Evolutionary conservation across 352 stramenopile genomes (phyloP), one percentile per base, ranked within the genome.

Genomic region (Phytophthora tentaculata): DNA sequence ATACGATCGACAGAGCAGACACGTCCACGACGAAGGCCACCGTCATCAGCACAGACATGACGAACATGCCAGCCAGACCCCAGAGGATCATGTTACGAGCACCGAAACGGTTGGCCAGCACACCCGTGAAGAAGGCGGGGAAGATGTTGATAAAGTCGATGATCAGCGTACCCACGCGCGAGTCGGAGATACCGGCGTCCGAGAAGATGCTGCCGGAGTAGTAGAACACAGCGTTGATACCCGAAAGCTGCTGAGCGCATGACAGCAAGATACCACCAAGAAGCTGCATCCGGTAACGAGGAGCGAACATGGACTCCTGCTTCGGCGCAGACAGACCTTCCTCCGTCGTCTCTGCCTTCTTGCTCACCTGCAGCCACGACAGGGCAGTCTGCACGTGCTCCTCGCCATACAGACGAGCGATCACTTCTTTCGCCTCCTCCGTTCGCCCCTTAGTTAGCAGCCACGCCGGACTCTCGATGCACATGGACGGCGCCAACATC

Each of bases 181-280:
- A 74, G 43, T 74, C 67, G 14, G 60, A 66, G 44, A 74, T 74
- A 41, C 67, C 67, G 19, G 67, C 67, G n/a, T 69, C 67, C 43
- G 60, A 65, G 29, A 74, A 74, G 35, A 74, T 69, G 44, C 29
- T 69, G 23, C 61, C 61, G 1, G 61, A 69, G 61, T 70, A 70
- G 55, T 70, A 70, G 32, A 70, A 70, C n/a, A 70, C 62, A 23
- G 54, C 62, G 37, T 70, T 70, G 47, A 70, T 70, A 48, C 62
- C 62, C 1, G 62, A 70, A 4, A 70, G 61, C 45, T 74, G 67
- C 32, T 71, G 67, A 23, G 67, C 53, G 12, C 67, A 77, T 26
- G 43, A 83, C 69, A 41, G 73, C 67, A 64, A 71, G 59, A 91
- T 84, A 12, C 79, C 83, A 0, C 69, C 76, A 10, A 91, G 71